phyloP scores from a whole-genome alignment of 2,329 filamentous ascomycete genomes.

The Penicillium verrucosum region DNA sequence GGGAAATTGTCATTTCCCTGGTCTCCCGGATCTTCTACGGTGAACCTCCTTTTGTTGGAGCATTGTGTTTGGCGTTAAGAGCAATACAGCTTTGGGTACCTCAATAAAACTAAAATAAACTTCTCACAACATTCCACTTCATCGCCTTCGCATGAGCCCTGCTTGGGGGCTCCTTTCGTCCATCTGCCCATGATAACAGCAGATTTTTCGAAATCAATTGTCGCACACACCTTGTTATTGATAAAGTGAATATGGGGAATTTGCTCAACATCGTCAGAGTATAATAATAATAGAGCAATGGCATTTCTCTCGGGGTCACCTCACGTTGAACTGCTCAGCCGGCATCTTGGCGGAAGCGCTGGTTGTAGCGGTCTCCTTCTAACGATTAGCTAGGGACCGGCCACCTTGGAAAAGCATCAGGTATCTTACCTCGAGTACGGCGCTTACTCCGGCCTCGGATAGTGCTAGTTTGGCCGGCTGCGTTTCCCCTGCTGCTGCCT shows the following conservation, averaged over 20 bases:
- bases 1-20: not conserved
- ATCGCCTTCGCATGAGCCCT: not conserved
- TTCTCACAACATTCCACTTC: slow-evolving; percentile 3
- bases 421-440: slow-evolving; percentile 28
- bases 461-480: slow-evolving; percentile 5
- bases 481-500: slow-evolving; percentile 23
- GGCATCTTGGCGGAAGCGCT: slow-evolving; percentile 27
- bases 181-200: not conserved
- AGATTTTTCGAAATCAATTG: not conserved
- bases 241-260: not conserved
- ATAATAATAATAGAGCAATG: not conserved
- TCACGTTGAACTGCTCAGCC: not conserved
- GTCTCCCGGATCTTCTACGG: slow-evolving; percentile 12
- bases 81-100: slow-evolving; percentile 22
- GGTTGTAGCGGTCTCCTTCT: slow-evolving; percentile 32
- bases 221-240: not conserved
- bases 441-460: slow-evolving; percentile 20
- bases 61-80: slow-evolving; percentile 28
- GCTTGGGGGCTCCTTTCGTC: not conserved
- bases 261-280: not conserved
- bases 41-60: slow-evolving; percentile 21
- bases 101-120: slow-evolving; percentile 22
- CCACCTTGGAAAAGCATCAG: not conserved
- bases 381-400: slow-evolving; percentile 10
- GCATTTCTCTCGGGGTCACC: not conserved